Conservation (phyloP, 305 asterid genomes). For the Solanum hybrid region DNA sequence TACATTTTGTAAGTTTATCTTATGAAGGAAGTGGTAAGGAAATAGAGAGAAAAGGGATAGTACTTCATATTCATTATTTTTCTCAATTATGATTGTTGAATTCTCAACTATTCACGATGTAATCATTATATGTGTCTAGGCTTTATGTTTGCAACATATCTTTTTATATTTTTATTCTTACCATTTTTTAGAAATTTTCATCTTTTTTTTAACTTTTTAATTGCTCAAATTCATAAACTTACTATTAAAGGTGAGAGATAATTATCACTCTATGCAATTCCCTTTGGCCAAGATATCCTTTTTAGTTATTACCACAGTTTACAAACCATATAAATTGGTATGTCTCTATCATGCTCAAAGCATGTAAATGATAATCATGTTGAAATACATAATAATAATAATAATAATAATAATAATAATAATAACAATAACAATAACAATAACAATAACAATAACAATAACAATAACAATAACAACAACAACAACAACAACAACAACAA, state of each 20-base stretch:
- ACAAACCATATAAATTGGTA: not conserved
- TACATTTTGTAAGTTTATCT: not conserved
- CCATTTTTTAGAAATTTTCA: not conserved
- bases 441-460: no score
- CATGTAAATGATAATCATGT: not conserved
- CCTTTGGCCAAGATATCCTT: not conserved
- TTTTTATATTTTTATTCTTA: not conserved
- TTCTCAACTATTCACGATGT: not conserved
- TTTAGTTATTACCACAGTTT: not conserved
- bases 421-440: no score
- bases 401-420: no score
- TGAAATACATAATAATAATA: no score
- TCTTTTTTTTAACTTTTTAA: not conserved
- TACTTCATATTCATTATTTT: not conserved
- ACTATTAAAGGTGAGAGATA: not conserved
- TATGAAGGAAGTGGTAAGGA: not conserved
- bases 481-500: no score
- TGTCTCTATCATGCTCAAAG: not conserved
- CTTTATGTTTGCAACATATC: not conserved
- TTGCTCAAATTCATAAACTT: not conserved
- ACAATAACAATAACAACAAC: no score
- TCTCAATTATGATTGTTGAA: not conserved
- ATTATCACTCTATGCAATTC: not conserved
- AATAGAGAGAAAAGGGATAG: not conserved
- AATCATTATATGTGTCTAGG: not conserved